phyloP scores from a whole-genome alignment of 2,329 filamentous ascomycete species.

The Colletotrichum sp. region DNA sequence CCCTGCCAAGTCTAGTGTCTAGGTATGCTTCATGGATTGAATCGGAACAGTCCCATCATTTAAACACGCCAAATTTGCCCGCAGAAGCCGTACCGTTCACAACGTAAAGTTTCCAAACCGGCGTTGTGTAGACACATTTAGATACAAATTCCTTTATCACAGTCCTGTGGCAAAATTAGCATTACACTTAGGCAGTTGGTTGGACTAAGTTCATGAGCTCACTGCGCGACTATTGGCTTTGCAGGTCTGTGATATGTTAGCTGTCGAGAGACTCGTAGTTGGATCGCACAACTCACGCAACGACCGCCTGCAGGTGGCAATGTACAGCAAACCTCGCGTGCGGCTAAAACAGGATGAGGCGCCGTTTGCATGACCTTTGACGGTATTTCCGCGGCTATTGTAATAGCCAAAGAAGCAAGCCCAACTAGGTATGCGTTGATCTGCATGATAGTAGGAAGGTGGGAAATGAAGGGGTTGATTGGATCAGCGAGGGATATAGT shows the following conservation, averaged over 20 bases:
- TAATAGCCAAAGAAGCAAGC: not conserved
- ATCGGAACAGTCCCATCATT: too few relatives aligned
- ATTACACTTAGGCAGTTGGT: not conserved
- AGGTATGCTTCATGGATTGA: too few relatives aligned
- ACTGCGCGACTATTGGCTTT: not conserved
- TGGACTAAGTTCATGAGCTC: too few relatives aligned
- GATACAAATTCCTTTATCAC: not conserved
- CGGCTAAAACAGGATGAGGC: not conserved
- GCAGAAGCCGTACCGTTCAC: too few relatives aligned
- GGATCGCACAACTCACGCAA: not conserved
- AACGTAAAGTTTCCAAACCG: too few relatives aligned
- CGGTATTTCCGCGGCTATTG: accelerated
- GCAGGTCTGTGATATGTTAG: not conserved
- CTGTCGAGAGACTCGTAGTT: accelerated
- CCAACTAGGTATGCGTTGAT: not conserved
- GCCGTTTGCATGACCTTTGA: not conserved
- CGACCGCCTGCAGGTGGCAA: accelerated
- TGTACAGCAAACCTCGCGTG: not conserved
- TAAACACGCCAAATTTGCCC: too few relatives aligned
- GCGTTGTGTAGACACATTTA: not conserved
- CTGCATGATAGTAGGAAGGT: not conserved
- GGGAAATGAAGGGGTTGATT: too few relatives aligned
- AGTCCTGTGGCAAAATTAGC: not conserved
- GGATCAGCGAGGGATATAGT: too few relatives aligned
- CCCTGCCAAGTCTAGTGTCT: too few relatives aligned